These are phyloP conservation scores for Penicillium macrosclerotiorum DNA, from an alignment of 495 filamentous ascomycete species.

Conservation along the genomic window DNA sequence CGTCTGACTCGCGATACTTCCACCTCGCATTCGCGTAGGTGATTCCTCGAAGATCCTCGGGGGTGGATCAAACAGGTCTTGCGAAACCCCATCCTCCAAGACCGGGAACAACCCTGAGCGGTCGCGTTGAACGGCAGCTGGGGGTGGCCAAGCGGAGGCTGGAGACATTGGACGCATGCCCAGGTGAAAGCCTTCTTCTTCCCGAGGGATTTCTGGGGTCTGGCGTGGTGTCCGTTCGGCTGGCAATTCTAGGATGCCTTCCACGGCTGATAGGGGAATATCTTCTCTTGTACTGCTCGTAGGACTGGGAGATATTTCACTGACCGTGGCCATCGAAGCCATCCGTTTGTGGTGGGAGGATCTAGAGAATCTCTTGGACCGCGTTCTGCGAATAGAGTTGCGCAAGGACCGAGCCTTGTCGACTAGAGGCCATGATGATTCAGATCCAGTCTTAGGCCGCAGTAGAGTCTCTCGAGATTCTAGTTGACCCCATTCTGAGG, in stretches of 20 bases:
- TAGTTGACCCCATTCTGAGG: constrained; percentile 43
- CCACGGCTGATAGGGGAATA: constrained; percentile 37
- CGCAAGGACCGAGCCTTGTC: constrained; percentile 32
- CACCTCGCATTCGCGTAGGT: constrained; percentile 28
- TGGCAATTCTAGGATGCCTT: constrained; percentile 40
- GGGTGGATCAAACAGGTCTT: constrained; percentile 11
- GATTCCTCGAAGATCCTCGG: constrained; percentile 25
- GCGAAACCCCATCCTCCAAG: constrained; percentile 17
- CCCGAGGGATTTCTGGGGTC: constrained; percentile 37
- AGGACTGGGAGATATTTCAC: constrained; percentile 20
- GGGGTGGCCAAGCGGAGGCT: constrained; percentile 29
- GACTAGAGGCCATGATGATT: constrained; percentile 24
- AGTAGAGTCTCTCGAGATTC: constrained; percentile 39
- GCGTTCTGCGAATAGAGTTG: constrained; percentile 32
- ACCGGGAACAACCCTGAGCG: constrained; percentile 28
- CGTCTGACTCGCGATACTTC: constrained; percentile 41
- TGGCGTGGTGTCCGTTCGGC: constrained; percentile 41
- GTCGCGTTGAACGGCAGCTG: constrained; percentile 21
- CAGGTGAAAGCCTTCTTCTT: constrained; percentile 23
- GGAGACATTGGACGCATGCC: constrained; percentile 37
- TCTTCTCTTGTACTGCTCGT: constrained; percentile 28
- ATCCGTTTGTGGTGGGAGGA: constrained; percentile 21
- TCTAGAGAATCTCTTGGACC: constrained; percentile 27
- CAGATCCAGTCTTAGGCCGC: constrained; percentile 19
- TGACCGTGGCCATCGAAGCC: constrained; percentile 32